Evolutionary conservation across 2,329 filamentous ascomycete genomes (phyloP), one percentile per base, ranked within the genome.

Genomic region (Ilyonectria sp.): DNA sequence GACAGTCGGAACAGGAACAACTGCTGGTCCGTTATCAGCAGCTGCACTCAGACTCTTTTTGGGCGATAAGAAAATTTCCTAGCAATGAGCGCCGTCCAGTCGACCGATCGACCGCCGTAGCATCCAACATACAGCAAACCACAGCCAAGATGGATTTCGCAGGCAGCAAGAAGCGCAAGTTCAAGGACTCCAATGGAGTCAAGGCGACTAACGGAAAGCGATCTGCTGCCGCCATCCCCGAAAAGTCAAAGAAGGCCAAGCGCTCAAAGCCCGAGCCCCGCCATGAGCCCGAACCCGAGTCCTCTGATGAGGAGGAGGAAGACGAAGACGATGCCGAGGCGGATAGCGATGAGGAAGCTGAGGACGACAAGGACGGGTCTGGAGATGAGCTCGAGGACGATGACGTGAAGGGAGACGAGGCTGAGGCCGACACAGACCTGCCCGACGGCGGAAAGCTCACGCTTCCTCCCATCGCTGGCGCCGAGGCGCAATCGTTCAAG

Each of bases 401-500:
- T 9, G 72, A 78, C 15, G 70, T 57, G 52, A 74, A 74, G 37
- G 71, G 76, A 44, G 76, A 76, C 37, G 71, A 76, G 10, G 77
- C 76, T 37, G 73, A 77, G 21, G 76, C 79, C 49, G 74, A 77
- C 65, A 76, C 76, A 67, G 78, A 79, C 59, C 77, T 82, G 35
- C 77, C 81, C 52, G 76, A 82, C 63, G 80, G 79, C 40, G 78
- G 78, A 67, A 79, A 75, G 81, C 77, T 79, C 86, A 80, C 76
- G 87, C 57, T 91, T 89, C 37, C 84, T 84, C 40, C 82, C 91
- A 2, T 86, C 85, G 69, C 71, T n/a, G 68, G 72, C 33, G 86
- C 89, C 33, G 88, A 92, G 63, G 90, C 91, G 23, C 85, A 91
- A 76, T 90, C 90, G 58, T 97, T 98, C 78, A 83, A 89, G 37